Evolutionary conservation across 768 basidiomycete species (phyloP).

Genomic region (Pulveroboletus sp.): DNA sequence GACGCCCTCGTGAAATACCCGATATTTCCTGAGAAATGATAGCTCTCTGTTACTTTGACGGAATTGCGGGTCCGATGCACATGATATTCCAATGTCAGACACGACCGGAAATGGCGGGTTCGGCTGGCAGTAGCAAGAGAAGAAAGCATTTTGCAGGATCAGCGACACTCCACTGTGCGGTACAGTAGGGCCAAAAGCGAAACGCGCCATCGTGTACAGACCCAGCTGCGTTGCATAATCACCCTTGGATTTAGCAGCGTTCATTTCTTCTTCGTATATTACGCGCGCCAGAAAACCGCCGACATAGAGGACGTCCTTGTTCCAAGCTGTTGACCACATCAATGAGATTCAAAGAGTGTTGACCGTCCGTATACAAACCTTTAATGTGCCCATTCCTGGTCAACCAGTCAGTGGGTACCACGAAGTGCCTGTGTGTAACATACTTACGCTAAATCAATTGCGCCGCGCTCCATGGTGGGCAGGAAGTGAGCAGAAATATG

Average conservation of each 20-base stretch:
- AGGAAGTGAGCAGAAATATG: conserved; percentile 81
- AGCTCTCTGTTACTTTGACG: conserved; percentile 3
- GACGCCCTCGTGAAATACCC: conserved; percentile 2
- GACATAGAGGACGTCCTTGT: conserved; percentile 77
- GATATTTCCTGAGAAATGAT: conserved; percentile 5
- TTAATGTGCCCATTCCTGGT: conserved; percentile 79
- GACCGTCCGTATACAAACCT: conserved; percentile 36
- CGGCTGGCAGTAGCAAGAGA: neutral
- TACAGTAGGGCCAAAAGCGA: conserved; percentile 46
- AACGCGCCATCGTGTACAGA: conserved; percentile 77
- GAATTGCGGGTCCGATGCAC: neutral
- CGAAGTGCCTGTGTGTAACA: neutral
- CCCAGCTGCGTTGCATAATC: conserved; percentile 26
- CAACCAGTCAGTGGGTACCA: neutral
- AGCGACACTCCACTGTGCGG: conserved; percentile 28
- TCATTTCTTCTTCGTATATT: conserved; percentile 83
- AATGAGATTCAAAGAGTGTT: neutral
- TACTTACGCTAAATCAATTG: conserved; percentile 77
- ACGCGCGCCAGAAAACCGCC: conserved; percentile 78
- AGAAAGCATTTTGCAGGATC: conserved; percentile 13
- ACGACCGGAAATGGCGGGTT: conserved; percentile 14
- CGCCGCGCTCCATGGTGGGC: conserved; percentile 92
- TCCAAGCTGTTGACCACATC: conserved; percentile 59
- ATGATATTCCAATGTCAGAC: conserved; percentile 6
- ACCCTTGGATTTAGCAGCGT: neutral